phyloP scores from a whole-genome alignment of 345 rosid genomes.

The Heritiera littoralis region DNA sequence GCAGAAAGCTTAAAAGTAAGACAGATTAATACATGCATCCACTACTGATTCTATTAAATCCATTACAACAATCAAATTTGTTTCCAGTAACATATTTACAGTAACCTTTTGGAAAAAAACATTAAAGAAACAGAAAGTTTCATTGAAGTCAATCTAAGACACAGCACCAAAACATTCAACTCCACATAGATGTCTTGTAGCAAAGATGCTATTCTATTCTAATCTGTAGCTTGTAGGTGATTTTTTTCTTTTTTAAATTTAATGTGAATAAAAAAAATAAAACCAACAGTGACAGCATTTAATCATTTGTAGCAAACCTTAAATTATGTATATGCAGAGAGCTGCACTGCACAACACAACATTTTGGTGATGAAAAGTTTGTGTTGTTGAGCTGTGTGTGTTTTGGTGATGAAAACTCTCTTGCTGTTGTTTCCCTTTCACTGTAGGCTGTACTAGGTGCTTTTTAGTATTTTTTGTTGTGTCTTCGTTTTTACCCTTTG shows the following conservation, averaged over 20 bases:
- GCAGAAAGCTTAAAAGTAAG: background rate
- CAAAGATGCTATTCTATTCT: constrained; percentile 55
- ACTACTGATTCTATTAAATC: background rate
- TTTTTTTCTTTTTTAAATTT: constrained; percentile 4
- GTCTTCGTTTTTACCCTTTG: no score
- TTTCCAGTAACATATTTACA: background rate
- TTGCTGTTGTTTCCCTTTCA: constrained; percentile 24
- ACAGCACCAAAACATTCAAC: no score
- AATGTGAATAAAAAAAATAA: constrained; percentile 21
- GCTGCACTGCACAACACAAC: constrained; percentile 9
- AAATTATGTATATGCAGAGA: constrained; percentile 20
- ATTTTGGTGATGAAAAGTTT: constrained; percentile 29
- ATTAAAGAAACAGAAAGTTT: background rate
- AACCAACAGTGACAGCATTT: constrained; percentile 24
- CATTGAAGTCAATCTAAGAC: constrained; percentile 52
- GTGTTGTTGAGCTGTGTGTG: constrained; percentile 25
- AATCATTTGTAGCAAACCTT: constrained; percentile 13
- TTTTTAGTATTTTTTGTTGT: no score
- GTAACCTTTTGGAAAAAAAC: background rate
- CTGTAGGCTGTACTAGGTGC: no score
- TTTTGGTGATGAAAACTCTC: no score
- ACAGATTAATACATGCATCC: background rate
- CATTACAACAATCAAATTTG: background rate
- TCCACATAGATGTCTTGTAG: constrained; percentile 31
- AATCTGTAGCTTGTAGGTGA: background rate